Conservation (phyloP, 495 filamentous ascomycete species). For the Penicillium daleae region DNA sequence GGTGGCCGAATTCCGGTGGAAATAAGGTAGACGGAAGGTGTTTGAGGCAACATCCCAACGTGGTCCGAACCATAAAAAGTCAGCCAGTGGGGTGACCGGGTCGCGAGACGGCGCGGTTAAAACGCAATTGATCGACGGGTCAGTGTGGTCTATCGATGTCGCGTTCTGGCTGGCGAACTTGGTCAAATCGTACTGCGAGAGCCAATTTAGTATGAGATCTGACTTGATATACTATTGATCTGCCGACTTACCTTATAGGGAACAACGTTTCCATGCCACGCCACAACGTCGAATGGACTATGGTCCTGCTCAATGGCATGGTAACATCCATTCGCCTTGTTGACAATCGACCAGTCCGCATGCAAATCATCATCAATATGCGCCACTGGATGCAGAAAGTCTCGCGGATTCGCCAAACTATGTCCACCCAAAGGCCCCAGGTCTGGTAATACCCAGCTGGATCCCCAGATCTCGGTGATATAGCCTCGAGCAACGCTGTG, state of each 20-base stretch:
- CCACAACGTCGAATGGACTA: slow-evolving; percentile 46
- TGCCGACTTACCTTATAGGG: slow-evolving; percentile 40
- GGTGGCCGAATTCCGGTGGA: slow-evolving; percentile 48
- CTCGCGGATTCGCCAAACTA: slow-evolving; percentile 45
- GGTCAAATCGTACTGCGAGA: slow-evolving; percentile 41
- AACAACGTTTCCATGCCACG: slow-evolving; percentile 50
- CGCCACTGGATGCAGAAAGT: slow-evolving; percentile 47
- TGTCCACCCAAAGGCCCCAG: slow-evolving; percentile 45
- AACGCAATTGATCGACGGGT: slow-evolving; percentile 44
- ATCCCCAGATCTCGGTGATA: slow-evolving; percentile 47
- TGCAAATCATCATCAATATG: slow-evolving; percentile 45
- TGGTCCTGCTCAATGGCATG: slow-evolving; percentile 45
- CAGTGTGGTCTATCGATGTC: slow-evolving; percentile 48
- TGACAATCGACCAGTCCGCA: slow-evolving; percentile 39
- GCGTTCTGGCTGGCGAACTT: slow-evolving; percentile 47
- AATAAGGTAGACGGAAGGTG: slow-evolving; percentile 48
- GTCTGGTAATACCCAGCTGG: slow-evolving; percentile 45
- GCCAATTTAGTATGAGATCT: background rate
- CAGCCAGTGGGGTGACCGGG: slow-evolving; percentile 39
- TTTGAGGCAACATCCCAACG: slow-evolving; percentile 50
- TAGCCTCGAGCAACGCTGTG: slow-evolving; percentile 37
- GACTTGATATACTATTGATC: background rate
- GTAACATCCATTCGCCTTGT: slow-evolving; percentile 42
- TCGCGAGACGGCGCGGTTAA: slow-evolving; percentile 45
- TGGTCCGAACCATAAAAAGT: slow-evolving; percentile 50